Evolutionary conservation across 768 basidiomycete genomes (phyloP), one percentile per base, ranked within the genome.

Genomic region (Rhizopogon rudus): DNA sequence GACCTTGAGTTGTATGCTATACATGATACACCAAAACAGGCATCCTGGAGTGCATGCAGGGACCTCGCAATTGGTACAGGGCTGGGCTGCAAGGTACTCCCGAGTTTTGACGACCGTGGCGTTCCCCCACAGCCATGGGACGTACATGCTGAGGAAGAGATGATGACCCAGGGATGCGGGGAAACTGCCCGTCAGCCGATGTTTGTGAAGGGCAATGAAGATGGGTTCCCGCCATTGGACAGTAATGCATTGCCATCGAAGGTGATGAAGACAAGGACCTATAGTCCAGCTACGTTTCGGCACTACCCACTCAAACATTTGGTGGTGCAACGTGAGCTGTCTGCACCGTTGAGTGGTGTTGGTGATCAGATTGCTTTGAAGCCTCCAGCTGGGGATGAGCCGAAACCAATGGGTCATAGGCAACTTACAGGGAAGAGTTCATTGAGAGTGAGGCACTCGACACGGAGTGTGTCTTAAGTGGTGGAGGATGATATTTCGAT

Each of bases 401-500:
- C 53, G 25, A 68, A 59, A 55, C 57, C 56, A 44, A 71, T 64
- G 53, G 63, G 48, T n/a, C 41, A 50, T 39, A 71, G 60, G 53
- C 57, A 60, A 37, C 63, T 60, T 29, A 58, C 50, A 60, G 59
- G 69, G 60, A 65, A 56, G 60, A 56, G 60, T 40, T 33, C 50
- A 54, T 63, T 54, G 6, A 63, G 56, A 51, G 41, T n/a, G 50
- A 71, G 51, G 25, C 42, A 57, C 25, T 48, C 60, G 5, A 58
- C 37, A 55, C 77, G 70, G 52, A 71, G 68, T 17, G 58, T 81
- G 20, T 66, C 71, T 22, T 75, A 76, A 40, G 67, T 82, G 22
- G 75, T 91, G 3, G 80, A 84, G 62, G 82, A 82, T 10, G 91
- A 93, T 63, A 81, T 93, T 14, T 91, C 88, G 3, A 87, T 91